Conservation (phyloP, 208 protist species). For the Acanthamoeba culbertsoni region DNA sequence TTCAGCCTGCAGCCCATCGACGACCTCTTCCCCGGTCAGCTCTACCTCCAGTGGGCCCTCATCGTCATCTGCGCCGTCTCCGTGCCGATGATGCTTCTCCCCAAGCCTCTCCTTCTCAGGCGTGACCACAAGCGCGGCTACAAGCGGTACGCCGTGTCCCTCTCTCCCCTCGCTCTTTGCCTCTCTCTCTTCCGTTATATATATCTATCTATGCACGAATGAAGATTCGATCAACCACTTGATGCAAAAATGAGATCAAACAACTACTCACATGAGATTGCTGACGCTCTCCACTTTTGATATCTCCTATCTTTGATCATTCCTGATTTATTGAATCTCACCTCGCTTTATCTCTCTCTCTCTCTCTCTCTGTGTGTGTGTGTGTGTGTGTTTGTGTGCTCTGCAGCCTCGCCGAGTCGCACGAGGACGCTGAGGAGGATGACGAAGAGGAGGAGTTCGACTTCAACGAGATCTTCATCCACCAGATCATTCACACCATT, state of each 20-base stretch:
- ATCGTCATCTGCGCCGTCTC: constrained; percentile 84
- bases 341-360: constrained; percentile 69
- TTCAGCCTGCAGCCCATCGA: not conserved
- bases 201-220: not conserved
- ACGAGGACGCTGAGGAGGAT: not conserved
- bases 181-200: not conserved
- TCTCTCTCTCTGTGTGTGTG: constrained; percentile 82
- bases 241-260: not conserved
- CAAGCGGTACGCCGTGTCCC: not conserved
- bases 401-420: constrained; percentile 32
- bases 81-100: constrained; percentile 90
- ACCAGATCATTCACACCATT: constrained; percentile 99
- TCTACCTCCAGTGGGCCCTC: constrained; percentile 83
- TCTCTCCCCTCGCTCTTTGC: not conserved
- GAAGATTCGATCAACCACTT: not conserved
- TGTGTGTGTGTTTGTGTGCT: not conserved
- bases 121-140: constrained; percentile 63
- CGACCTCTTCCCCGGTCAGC: constrained; percentile 62
- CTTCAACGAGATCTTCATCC: constrained; percentile 94
- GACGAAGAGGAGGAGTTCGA: constrained; percentile 85
- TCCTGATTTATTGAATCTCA: not conserved
- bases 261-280: not conserved
- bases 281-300: not conserved
- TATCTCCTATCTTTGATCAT: not conserved
- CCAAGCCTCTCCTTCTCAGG: constrained; percentile 85